Evolutionary conservation across 345 rosid species (phyloP), one percentile per base, ranked within the genome.

Genomic region (Populus davidiana): DNA sequence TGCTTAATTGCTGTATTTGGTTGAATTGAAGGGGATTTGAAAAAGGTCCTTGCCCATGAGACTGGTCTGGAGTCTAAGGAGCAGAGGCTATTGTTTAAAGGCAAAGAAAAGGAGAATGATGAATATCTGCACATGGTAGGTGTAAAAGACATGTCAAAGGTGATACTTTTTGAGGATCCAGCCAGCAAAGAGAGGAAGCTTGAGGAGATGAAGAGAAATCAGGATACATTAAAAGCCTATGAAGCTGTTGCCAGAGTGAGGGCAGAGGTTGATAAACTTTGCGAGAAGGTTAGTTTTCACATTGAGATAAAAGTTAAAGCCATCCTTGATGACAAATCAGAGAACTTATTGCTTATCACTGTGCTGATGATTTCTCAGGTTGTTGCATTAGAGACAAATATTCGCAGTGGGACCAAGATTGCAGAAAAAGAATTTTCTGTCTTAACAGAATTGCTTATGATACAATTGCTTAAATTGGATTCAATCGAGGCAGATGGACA

Each of bases 111-210:
- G 72, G 90, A 86, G 38, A 85, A 88, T 66, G 78, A 44, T 43
- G 90, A 88, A 67, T 84, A 78, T 81, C 74, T 88, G 63, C 84
- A 86, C 64, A 88, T 88, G 90, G 90, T 59, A 44, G 90, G 90
- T 43, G 86, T 88, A 41, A 84, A 74, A 75, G 90, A 86, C 63
- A 73, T 67, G 86, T 84, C 87, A 54, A 88, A 88, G 82, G 84
- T 88, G 41, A 56, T 88, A 39, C 79, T 88, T 11, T 76, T 88
- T 61, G 89, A 88, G 72, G 89, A 88, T 68, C 90, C 90, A 21
- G 90, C 89, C n/a, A 81, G 84, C 82, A 88, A 82, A 78, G 90
- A 84, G 85, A 82, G 83, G 82, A 88, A 88, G 75, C 80, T 85
- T 16, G 81, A 79, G 80, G 86, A 83, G 79, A 81, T 86, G 84